Evolutionary conservation across 202 grass and related monocot species (phyloP).

Genomic region (Elaeis oleifera): DNA sequence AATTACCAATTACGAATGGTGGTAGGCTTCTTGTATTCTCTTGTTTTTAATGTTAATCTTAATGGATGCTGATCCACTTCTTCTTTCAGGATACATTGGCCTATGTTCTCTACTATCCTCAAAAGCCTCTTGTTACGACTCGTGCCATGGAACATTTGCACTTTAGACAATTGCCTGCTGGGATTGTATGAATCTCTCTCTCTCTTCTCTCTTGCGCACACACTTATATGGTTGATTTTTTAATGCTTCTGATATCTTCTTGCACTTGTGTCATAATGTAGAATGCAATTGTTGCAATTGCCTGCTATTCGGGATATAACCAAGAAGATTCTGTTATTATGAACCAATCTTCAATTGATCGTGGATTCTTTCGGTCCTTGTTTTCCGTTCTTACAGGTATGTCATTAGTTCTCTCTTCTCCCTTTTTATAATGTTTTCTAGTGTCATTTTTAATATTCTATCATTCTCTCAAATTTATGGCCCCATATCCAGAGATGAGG

Average conservation of each 20-base stretch:
- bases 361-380: conserved; percentile 94
- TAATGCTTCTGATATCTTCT: conserved; percentile 24
- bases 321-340: conserved; percentile 99
- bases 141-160: conserved; percentile 99
- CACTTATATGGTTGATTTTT: not conserved
- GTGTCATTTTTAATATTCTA: conserved; percentile 20
- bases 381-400: conserved; percentile 98
- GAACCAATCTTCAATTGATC: conserved; percentile 99
- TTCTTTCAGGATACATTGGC: conserved; percentile 86
- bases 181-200: conserved; percentile 66
- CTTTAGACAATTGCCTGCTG: conserved; percentile 94
- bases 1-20: conserved; percentile 99
- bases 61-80: conserved; percentile 2
- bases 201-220: not conserved
- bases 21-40: conserved; percentile 21
- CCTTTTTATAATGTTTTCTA: not conserved
- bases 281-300: conserved; percentile 99
- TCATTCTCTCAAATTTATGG: conserved; percentile 7
- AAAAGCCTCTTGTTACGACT: conserved; percentile 97
- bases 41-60: not conserved
- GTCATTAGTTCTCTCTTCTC: conserved; percentile 12
- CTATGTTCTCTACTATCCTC: conserved; percentile 95
- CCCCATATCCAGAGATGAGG: conserved; percentile 60
- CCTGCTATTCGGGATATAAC: conserved; percentile 98
- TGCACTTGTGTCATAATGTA: conserved; percentile 30